Conservation (phyloP, 768 basidiomycete genomes). For the Dentipellis sp. region DNA sequence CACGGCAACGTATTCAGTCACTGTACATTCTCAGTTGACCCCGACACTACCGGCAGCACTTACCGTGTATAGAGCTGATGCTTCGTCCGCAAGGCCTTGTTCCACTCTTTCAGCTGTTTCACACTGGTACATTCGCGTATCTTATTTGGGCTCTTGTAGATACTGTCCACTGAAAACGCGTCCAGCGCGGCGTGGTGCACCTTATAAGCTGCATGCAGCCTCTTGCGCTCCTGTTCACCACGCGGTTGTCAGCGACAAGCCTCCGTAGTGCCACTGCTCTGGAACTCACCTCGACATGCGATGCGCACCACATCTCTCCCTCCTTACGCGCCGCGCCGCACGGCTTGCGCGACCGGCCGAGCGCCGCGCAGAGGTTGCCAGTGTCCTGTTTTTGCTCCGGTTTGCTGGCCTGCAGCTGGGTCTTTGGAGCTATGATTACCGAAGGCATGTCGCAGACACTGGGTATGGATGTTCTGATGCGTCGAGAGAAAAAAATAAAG, state of each 20-base stretch:
- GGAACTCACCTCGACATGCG: neutral
- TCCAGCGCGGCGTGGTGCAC: neutral
- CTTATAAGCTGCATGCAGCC: neutral
- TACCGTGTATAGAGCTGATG: neutral
- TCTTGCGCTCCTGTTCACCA: neutral
- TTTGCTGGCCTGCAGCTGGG: neutral
- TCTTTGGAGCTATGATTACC: too few relatives aligned
- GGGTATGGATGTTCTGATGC: too few relatives aligned
- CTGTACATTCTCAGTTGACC: neutral
- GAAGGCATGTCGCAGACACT: too few relatives aligned
- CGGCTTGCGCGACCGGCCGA: neutral
- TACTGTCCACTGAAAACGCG: neutral
- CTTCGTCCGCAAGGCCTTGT: neutral
- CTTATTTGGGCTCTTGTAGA: neutral
- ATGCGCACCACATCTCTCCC: neutral
- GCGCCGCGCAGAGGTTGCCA: neutral
- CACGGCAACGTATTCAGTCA: neutral
- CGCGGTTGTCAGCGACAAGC: neutral
- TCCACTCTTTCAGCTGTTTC: neutral
- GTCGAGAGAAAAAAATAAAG: too few relatives aligned
- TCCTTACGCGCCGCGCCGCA: neutral
- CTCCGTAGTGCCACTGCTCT: neutral
- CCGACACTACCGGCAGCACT: neutral
- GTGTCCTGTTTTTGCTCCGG: neutral
- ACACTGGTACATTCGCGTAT: neutral